phyloP scores from a whole-genome alignment of 2,329 filamentous ascomycete species.

The Penicillium sp. region DNA sequence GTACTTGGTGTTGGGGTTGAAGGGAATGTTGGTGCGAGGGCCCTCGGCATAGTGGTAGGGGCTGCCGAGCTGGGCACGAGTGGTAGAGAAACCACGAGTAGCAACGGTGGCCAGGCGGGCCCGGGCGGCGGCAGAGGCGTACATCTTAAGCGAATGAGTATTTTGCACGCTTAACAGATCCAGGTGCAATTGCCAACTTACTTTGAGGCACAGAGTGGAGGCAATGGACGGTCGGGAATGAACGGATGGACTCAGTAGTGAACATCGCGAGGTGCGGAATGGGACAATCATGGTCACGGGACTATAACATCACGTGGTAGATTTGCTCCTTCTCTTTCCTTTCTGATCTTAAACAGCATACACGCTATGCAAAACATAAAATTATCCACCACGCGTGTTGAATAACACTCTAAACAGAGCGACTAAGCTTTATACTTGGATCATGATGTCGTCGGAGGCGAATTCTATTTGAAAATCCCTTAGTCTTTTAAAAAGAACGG shows the following conservation, averaged over 20 bases:
- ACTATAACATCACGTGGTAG: not conserved
- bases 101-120: constrained; percentile 60
- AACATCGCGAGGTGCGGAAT: constrained; percentile 24
- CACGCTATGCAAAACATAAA: no score
- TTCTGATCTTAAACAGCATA: no score
- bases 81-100: constrained; percentile 88
- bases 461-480: no score
- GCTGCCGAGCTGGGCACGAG: constrained; percentile 75
- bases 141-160: constrained; percentile 58
- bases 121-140: constrained; percentile 62
- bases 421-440: no score
- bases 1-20: constrained; percentile 86
- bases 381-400: no score
- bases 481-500: no score
- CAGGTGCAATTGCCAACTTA: constrained; percentile 23
- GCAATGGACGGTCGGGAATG: constrained; percentile 21
- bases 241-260: constrained; percentile 19
- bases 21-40: constrained; percentile 88
- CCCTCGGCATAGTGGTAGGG: constrained; percentile 99
- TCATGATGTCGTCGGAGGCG: no score
- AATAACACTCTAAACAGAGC: no score
- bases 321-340: constrained; percentile 1
- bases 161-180: constrained; percentile 34
- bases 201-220: constrained; percentile 30
- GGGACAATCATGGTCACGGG: constrained; percentile 18